Evolutionary conservation across 148 eudicot genomes (phyloP).

Genomic region (Camellia sinensis): DNA sequence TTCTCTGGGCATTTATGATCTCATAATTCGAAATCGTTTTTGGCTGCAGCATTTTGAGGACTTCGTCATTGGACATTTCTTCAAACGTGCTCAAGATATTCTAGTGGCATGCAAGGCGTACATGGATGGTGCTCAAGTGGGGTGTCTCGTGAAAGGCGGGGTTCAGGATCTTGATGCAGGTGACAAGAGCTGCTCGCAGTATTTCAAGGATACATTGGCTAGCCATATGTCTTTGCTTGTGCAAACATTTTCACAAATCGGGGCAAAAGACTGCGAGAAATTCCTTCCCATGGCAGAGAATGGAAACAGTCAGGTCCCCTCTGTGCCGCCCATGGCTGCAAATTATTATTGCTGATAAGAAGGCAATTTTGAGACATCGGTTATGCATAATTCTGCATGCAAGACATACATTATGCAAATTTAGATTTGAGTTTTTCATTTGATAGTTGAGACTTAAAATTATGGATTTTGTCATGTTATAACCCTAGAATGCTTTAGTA

Average conservation of each 20-base stretch:
- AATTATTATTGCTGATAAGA: neutral
- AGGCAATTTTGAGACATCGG: neutral
- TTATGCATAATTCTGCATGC: neutral
- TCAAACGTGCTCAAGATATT: conserved; percentile 51
- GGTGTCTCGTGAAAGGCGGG: conserved; percentile 49
- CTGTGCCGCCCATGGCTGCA: neutral
- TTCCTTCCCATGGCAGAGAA: conserved; percentile 30
- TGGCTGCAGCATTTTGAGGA: conserved; percentile 68
- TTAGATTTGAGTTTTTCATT: neutral
- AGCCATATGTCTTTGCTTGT: conserved; percentile 29
- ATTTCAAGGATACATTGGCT: conserved; percentile 25
- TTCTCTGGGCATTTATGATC: neutral
- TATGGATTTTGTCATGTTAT: neutral
- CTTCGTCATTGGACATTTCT: conserved; percentile 72
- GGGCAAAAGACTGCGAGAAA: conserved; percentile 36
- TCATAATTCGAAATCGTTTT: conserved; percentile 6
- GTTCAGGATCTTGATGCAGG: conserved; percentile 42
- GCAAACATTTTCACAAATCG: conserved; percentile 30
- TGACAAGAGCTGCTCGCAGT: conserved; percentile 34
- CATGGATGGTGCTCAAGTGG: conserved; percentile 60
- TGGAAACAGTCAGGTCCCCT: conserved; percentile 1
- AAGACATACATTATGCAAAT: neutral
- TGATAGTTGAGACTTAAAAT: neutral
- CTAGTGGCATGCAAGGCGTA: conserved; percentile 69
- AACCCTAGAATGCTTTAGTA: too few relatives aligned